Evolutionary conservation across 495 filamentous ascomycete species (phyloP).

Genomic region (Penicillium herquei): DNA sequence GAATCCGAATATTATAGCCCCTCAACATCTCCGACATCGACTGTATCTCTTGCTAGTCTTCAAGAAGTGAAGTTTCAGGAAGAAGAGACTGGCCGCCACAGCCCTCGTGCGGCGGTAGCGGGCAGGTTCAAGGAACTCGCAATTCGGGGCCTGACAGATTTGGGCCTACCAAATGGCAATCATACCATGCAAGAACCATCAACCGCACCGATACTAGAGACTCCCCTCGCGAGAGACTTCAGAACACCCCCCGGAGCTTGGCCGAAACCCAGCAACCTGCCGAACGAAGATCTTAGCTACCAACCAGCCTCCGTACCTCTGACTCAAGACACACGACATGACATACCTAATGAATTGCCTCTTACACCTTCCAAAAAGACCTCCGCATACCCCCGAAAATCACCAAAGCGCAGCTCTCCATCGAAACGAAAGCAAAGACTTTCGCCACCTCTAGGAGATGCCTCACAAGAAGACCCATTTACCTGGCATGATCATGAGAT

Average conservation of each 20-base stretch:
- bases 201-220: slow-evolving; percentile 9
- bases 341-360: too few species aligned
- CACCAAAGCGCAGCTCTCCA: slow-evolving; percentile 19
- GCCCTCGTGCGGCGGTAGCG: slow-evolving; percentile 63
- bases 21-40: slow-evolving; percentile 39
- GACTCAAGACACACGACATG: not conserved
- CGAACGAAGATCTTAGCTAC: slow-evolving; percentile 4
- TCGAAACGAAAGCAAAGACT: slow-evolving; percentile 30
- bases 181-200: slow-evolving; percentile 5
- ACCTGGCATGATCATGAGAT: slow-evolving; percentile 86
- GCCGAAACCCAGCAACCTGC: slow-evolving; percentile 6
- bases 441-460: slow-evolving; percentile 51
- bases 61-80: slow-evolving; percentile 36
- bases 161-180: slow-evolving; percentile 19
- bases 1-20: slow-evolving; percentile 36
- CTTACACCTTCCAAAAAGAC: slow-evolving; percentile 20
- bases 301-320: not conserved
- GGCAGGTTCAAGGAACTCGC: slow-evolving; percentile 62
- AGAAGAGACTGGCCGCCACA: slow-evolving; percentile 42
- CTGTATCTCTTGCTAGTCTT: slow-evolving; percentile 30
- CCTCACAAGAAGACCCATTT: slow-evolving; percentile 43
- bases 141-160: slow-evolving; percentile 44
- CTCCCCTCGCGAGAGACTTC: slow-evolving; percentile 9
- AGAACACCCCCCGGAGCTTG: slow-evolving; percentile 23
- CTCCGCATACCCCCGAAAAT: slow-evolving; percentile 25